Percentiles rank a stretch among this genome's conserved stretches.
These are phyloP conservation scores for Colletotrichum navitas DNA, from an alignment of 2,329 filamentous ascomycete species.

Conservation along the genomic window DNA sequence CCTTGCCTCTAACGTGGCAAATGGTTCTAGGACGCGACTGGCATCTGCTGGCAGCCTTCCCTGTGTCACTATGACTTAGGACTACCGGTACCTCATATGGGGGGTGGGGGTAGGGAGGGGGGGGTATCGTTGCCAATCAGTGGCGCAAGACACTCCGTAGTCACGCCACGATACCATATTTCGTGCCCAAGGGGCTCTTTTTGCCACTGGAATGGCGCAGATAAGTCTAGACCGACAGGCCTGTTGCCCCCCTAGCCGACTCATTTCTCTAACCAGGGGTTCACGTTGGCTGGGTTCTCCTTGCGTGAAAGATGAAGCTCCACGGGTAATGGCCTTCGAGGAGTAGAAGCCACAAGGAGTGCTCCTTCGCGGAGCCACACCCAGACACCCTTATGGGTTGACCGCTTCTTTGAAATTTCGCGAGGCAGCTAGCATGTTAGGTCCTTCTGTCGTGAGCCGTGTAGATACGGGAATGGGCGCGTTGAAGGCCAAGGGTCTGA, in stretches of 20 bases:
- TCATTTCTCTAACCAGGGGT: background rate
- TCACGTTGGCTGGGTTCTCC: conserved; percentile 1
- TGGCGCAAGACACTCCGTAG: conserved; percentile 3
- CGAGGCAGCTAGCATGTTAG: conserved; percentile 30
- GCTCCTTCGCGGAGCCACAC: background rate
- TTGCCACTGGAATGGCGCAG: background rate
- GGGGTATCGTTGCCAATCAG: conserved; percentile 6
- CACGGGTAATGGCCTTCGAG: background rate
- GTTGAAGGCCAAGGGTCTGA: conserved; percentile 11
- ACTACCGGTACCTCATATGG: too few relatives aligned
- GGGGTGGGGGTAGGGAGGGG: too few relatives aligned
- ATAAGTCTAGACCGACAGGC: background rate
- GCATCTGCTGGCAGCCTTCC: conserved; percentile 20
- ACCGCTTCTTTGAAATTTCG: conserved; percentile 36
- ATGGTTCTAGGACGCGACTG: conserved; percentile 3
- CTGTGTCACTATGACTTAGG: conserved; percentile 22
- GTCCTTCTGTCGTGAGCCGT: conserved; percentile 11
- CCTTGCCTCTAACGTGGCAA: background rate
- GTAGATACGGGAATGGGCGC: conserved; percentile 18
- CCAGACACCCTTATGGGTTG: background rate
- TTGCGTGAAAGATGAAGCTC: background rate
- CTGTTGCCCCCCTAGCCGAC: background rate
- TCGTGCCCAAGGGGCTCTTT: background rate
- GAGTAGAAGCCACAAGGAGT: background rate
- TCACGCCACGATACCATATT: background rate